Percentiles rank a stretch among this genome's conserved stretches.
Evolutionary conservation across 176 grass and related monocot genomes (phyloP).

Genomic region (Bothriochloa decipiens): DNA sequence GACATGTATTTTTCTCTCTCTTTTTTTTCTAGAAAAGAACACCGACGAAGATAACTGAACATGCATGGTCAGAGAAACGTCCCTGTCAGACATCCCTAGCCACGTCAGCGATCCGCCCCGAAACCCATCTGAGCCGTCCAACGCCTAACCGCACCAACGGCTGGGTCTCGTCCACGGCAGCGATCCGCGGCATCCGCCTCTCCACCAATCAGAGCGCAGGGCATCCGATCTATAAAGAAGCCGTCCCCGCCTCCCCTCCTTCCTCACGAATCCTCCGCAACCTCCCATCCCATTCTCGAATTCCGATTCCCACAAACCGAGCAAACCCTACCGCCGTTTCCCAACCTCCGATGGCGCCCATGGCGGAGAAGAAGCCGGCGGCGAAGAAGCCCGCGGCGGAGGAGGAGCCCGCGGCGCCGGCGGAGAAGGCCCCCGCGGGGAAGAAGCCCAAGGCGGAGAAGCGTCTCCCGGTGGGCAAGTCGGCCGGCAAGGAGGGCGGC

Average conservation of each 20-base stretch:
- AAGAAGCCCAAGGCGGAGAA: conserved; percentile 28
- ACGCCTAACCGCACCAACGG: not conserved
- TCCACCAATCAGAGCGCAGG: not conserved
- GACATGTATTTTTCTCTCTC: too few species aligned
- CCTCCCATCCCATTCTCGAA: not conserved
- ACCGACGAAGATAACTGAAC: too few species aligned
- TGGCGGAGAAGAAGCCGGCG: not conserved
- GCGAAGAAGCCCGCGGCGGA: not conserved
- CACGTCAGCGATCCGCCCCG: not conserved
- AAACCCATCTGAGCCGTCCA: not conserved
- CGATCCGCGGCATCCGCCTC: not conserved
- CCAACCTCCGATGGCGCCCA: not conserved
- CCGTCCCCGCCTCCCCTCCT: not conserved
- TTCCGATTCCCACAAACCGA: not conserved
- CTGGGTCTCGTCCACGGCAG: not conserved
- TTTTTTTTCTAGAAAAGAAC: too few species aligned
- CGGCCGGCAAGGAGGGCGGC: not conserved
- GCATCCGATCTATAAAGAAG: not conserved
- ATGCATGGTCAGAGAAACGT: too few species aligned
- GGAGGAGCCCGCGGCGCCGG: not conserved
- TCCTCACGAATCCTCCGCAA: not conserved
- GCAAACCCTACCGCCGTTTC: not conserved
- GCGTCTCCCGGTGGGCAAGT: not conserved
- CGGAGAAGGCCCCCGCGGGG: conserved; percentile 24
- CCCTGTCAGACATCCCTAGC: not conserved